These are phyloP conservation scores for Hansenula sp. DNA, from an alignment of 1,139 yeast genomes.

Conservation along the genomic window DNA sequence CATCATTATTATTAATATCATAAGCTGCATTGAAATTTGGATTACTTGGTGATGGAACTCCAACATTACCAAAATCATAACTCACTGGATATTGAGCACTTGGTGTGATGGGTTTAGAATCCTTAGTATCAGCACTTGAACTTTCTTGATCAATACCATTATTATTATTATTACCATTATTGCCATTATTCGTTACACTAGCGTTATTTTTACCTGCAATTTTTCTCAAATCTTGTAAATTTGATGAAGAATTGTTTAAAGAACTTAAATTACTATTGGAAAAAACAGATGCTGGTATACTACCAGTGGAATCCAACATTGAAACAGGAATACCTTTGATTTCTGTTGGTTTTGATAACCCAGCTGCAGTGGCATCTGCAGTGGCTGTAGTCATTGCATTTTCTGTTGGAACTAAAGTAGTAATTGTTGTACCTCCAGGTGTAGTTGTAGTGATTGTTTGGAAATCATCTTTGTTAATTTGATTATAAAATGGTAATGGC, in stretches of 20 bases:
- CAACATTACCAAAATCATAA: slow-evolving; percentile 14
- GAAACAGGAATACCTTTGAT: slow-evolving; percentile 80
- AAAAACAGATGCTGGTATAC: slow-evolving; percentile 29
- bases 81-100: slow-evolving; percentile 3
- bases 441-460: slow-evolving; percentile 81
- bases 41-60: slow-evolving; percentile 7
- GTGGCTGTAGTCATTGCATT: slow-evolving; percentile 61
- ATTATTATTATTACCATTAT: not conserved
- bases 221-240: too few species aligned
- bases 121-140: too few species aligned
- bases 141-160: too few species aligned
- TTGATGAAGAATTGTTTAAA: not conserved
- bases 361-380: slow-evolving; percentile 46
- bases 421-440: slow-evolving; percentile 88
- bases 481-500: slow-evolving; percentile 90
- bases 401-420: slow-evolving; percentile 85
- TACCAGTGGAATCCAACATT: slow-evolving; percentile 79
- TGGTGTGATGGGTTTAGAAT: slow-evolving; percentile 21
- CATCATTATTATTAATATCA: slow-evolving; percentile 8
- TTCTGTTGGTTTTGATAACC: slow-evolving; percentile 50
- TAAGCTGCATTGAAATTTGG: slow-evolving; percentile 5
- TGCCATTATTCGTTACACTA: not conserved
- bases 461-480: slow-evolving; percentile 88
- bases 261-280: not conserved
- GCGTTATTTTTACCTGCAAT: slow-evolving; percentile 1